These are phyloP conservation scores for Nemania serpens DNA, from an alignment of 2,329 filamentous ascomycete genomes.

Conservation along the genomic window DNA sequence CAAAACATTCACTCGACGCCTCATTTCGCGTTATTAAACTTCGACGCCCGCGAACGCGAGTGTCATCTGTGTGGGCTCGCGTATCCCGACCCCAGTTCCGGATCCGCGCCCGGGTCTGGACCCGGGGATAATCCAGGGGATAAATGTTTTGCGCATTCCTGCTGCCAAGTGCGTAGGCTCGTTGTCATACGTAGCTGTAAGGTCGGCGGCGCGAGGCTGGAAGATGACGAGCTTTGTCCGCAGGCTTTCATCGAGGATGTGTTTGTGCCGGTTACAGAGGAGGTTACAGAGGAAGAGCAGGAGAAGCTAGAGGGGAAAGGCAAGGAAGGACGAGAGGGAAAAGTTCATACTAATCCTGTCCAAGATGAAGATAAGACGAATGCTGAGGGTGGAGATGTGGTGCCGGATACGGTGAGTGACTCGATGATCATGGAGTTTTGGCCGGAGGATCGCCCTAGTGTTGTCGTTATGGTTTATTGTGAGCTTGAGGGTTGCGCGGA, in stretches of 20 bases:
- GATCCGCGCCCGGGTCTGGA: background rate
- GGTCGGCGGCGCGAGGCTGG: too few species aligned
- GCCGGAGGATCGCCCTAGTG: background rate
- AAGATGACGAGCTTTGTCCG: background rate
- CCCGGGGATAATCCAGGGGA: background rate
- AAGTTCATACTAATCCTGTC: too few species aligned
- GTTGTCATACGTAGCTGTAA: background rate
- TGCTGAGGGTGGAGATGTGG: too few species aligned
- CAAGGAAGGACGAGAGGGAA: too few species aligned
- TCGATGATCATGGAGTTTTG: background rate
- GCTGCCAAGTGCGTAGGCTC: background rate
- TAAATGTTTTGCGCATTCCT: conserved; percentile 10
- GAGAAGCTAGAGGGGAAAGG: background rate
- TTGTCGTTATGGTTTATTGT: too few species aligned
- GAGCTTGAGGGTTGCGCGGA: too few species aligned
- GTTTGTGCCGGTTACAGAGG: background rate
- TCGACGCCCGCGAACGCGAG: conserved; percentile 12
- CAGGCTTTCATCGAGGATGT: background rate
- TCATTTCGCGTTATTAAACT: conserved; percentile 18
- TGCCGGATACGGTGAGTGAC: background rate
- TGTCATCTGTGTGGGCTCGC: conserved; percentile 10
- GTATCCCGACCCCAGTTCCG: background rate
- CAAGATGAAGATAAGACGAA: too few species aligned
- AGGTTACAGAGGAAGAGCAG: background rate
- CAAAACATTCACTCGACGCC: conserved; percentile 24